Conservation (phyloP, 768 basidiomycete genomes). For the Inosperma sp. region DNA sequence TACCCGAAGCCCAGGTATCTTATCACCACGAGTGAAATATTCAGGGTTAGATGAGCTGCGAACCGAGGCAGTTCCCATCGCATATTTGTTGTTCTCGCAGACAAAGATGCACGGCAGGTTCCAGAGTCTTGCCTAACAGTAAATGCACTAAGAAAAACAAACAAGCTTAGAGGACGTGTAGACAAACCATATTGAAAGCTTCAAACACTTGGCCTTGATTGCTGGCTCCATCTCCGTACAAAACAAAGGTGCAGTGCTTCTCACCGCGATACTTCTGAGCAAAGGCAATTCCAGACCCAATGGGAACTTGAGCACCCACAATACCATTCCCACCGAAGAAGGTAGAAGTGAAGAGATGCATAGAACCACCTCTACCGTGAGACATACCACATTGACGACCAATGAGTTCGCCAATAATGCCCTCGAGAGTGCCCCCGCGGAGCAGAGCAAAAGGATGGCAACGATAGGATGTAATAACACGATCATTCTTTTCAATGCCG, state of each 20-base stretch:
- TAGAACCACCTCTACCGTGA: constrained; percentile 94
- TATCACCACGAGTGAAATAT: constrained; percentile 96
- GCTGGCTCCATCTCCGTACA: constrained; percentile 97
- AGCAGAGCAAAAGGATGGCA: constrained; percentile 98
- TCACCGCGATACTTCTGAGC: constrained; percentile 82
- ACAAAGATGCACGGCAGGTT: constrained; percentile 92
- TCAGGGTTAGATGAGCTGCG: constrained; percentile 92
- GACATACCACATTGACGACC: constrained; percentile 93
- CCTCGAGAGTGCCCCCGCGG: constrained; percentile 87
- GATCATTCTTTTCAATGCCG: constrained; percentile 78
- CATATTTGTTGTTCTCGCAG: constrained; percentile 99
- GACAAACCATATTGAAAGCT: constrained; percentile 92
- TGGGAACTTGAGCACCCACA: constrained; percentile 95
- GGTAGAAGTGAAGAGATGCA: constrained; percentile 95
- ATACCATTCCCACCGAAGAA: constrained; percentile 99
- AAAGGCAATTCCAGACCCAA: constrained; percentile 92
- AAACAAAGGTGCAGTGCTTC: constrained; percentile 77
- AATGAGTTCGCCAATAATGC: constrained; percentile 88
- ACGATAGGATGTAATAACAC: constrained; percentile 94
- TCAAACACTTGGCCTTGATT: constrained; percentile 99
- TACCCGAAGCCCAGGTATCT: constrained; percentile 93
- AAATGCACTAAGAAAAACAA: neutral
- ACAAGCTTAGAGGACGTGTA: neutral
- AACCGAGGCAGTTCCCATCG: constrained; percentile 96
- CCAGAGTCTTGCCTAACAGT: constrained; percentile 85